Base-by-base conservation (phyloP, 768 basidiomycete species). In the Pleurotus platypus region DNA sequence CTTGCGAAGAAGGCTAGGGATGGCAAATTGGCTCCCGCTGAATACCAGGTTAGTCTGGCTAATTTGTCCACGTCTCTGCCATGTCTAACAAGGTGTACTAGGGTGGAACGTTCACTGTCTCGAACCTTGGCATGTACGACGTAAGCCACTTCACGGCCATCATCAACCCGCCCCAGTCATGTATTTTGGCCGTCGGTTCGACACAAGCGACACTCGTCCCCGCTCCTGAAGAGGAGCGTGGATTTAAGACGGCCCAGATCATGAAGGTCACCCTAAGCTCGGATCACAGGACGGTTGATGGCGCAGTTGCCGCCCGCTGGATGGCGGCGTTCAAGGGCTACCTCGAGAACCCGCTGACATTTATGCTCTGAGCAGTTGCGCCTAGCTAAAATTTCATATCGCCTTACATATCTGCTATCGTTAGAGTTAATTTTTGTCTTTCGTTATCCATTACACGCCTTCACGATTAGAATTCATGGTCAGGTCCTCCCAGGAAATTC, bases 41-140 rank as follows among this genome's bases (percentile, higher is more conserved):
- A 99, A 72, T 99, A 98, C 78, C 96, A 99, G 86, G 92, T 89
- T 62, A 49, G 67, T 68, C 18, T 35, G 27, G 12, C 45, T 24
- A 7, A 42, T 43, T 15, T n/a, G 43, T 48, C 30, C 24, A 26
- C 46, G 9, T 42, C 8, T 26, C 46, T 51, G 6, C 8, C 2
- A 56, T 49, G 38, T 16, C 16, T 18, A 4, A 38, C 49, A 39
- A 37, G 5, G 24, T 43, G 48, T 49, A 57, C 18, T 60, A 94
- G 90, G 97, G 97, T 55, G 97, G 97, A 49, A 92, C 95, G 11
- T 98, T 99, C 78, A 98, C 97, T 45, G 92, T 99, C 70, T 99
- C 97, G 58, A 99, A 99, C 77, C 81, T 99, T 56, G 97, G 97
- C 74, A 99, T 99, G 97, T 97, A 82, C 69, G 95, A 90, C 60